Percentiles rank a stretch among this genome's conserved stretches.
phyloP scores from a whole-genome alignment of 176 grass and related monocot genomes.

The Phragmites australis region DNA sequence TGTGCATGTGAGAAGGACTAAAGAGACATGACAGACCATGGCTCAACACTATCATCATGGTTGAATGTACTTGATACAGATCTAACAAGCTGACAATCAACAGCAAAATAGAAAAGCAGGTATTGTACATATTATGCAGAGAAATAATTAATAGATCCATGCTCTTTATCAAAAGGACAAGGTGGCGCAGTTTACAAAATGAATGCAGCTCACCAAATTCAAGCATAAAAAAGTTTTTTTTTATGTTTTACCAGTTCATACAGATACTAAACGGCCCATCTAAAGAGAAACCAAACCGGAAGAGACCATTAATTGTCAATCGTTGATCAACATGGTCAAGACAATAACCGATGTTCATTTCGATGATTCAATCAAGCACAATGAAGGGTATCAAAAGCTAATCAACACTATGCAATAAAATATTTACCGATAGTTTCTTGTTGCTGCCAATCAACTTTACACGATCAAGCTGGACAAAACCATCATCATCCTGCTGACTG shows the following conservation, averaged over 20 bases:
- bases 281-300: slow-evolving; percentile 21
- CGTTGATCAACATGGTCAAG: neutral
- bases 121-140: neutral
- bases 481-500: slow-evolving; percentile 48
- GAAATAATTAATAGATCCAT: slow-evolving; percentile 2
- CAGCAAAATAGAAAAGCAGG: neutral
- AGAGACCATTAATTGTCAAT: neutral
- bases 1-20: neutral
- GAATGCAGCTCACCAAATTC: neutral
- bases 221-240: neutral
- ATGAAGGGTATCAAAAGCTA: slow-evolving; percentile 29
- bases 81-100: slow-evolving; percentile 20
- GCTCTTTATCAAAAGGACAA: neutral
- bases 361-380: slow-evolving; percentile 19
- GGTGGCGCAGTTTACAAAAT: neutral
- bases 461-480: slow-evolving; percentile 73
- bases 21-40: slow-evolving; percentile 7
- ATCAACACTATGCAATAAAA: slow-evolving; percentile 29
- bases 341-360: neutral
- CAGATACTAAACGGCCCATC: neutral
- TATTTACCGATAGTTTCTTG: slow-evolving; percentile 68
- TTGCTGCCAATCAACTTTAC: slow-evolving; percentile 62
- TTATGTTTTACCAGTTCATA: slow-evolving; percentile 4
- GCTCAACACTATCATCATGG: neutral
- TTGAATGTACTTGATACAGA: neutral